Evolutionary conservation across 352 stramenopile species (phyloP).

Genomic region (Pythium chondricola): DNA sequence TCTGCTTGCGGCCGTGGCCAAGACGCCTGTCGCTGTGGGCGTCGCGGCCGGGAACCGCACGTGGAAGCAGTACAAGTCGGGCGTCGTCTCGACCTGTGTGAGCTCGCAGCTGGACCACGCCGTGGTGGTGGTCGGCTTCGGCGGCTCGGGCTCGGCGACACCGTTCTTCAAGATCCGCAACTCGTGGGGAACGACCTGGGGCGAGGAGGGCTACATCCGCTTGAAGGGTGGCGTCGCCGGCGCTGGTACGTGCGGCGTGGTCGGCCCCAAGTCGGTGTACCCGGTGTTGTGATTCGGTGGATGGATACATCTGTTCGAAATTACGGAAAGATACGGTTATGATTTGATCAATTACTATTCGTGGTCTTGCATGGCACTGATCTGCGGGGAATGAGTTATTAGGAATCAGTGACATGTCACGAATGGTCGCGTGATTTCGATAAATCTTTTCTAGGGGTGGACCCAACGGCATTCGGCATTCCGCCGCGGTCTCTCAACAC

Average conservation of each 20-base stretch:
- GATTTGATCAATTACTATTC: no score
- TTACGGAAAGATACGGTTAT: neutral
- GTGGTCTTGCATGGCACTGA: no score
- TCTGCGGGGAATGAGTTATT: no score
- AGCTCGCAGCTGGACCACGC: conserved; percentile 95
- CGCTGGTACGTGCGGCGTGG: conserved; percentile 48
- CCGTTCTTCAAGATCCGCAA: conserved; percentile 97
- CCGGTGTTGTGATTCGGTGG: conserved; percentile 29
- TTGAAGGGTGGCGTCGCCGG: conserved; percentile 76
- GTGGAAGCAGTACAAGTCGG: conserved; percentile 97
- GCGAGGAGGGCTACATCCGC: conserved; percentile 91
- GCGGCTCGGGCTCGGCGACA: conserved; percentile 25
- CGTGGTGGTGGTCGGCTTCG: conserved; percentile 96
- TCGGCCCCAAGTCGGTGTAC: conserved; percentile 54
- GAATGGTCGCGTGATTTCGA: no score
- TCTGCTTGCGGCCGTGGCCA: conserved; percentile 80
- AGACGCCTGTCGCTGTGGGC: conserved; percentile 91
- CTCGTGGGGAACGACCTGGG: conserved; percentile 93
- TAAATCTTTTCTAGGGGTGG: no score
- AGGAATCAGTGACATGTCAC: no score
- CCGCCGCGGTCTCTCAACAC: no score
- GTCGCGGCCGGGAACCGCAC: conserved; percentile 92
- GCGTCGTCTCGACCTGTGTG: conserved; percentile 79
- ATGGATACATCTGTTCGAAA: neutral
- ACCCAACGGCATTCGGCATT: no score